Evolutionary conservation across 768 basidiomycete genomes (phyloP), one percentile per base, ranked within the genome.

Genomic region (Tricholomella constricta): DNA sequence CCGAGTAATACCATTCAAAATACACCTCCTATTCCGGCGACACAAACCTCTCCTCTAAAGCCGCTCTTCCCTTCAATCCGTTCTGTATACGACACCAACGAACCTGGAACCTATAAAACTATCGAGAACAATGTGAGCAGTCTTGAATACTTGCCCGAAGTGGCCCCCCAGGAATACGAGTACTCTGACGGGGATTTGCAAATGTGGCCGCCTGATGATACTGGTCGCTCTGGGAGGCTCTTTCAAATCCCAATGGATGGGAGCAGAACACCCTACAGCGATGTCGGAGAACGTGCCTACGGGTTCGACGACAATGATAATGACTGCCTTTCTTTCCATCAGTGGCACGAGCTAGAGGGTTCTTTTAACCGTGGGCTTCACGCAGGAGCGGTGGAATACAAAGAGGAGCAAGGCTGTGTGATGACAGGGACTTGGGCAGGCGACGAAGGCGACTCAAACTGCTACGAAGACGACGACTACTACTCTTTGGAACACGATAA

Each of bases 151-250:
- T 31, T 52, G 23, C 58, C 45, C 36, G 50, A 47, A 11, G 54
- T 53, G 15, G 52, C 46, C 23, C 55, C 35, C 29, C 43, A 44
- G 22, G 58, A 59, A 22, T 59, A 59, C 36, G 37, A 43, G 29
- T 59, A 56, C 41, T 53, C 51, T 36, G 58, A 59, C 25, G 27
- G 31, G 17, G 47, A 26, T 27, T 12, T 32, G 14, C 29, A 32
- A 9, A 15, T 38, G 6, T 42, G 50, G 31, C 22, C 42, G 2
- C 31, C 14, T 7, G 45, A 47, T 4, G 48, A 51, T 41, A 34
- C 32, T 3, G 22, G 27, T 12, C 25, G 20, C 11, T 35, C 22
- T 42, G 38, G 32, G 12, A 38, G n/a, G 32, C 35, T 34, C 4
- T 25, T 26, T 38, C 46, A 41, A 26, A 6, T 23, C 23, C 15